A percentile compares a stretch with the other conserved stretches of the same genome.
phyloP scores from a whole-genome alignment of 2,329 filamentous ascomycete genomes.

The Calonectria pauciramosa region DNA sequence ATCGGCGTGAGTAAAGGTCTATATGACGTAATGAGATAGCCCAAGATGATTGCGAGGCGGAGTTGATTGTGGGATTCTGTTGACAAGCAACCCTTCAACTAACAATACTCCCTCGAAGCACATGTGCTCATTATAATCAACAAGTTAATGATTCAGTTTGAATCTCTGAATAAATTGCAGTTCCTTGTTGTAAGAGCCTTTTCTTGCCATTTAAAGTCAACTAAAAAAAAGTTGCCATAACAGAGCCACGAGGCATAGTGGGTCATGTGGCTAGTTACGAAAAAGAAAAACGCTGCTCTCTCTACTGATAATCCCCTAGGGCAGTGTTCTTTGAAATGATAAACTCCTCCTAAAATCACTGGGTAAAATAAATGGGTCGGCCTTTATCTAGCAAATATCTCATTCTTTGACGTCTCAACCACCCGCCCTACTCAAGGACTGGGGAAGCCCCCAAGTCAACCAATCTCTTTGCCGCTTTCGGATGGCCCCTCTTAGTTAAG shows the following conservation, averaged over 20 bases:
- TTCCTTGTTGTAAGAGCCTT: no score
- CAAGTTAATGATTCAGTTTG: no score
- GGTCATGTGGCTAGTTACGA: no score
- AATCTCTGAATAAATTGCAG: no score
- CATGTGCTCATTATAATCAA: neutral
- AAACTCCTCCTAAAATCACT: neutral
- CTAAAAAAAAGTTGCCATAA: no score
- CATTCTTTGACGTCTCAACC: neutral
- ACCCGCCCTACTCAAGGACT: neutral
- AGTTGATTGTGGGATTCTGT: neutral
- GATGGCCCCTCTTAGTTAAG: constrained; percentile 3
- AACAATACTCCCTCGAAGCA: neutral
- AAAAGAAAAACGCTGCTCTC: neutral
- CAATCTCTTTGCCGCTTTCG: constrained; percentile 21
- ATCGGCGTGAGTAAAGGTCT: neutral
- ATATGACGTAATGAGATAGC: neutral
- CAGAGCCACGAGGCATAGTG: no score
- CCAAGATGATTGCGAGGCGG: no score
- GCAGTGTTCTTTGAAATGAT: neutral
- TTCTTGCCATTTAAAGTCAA: no score
- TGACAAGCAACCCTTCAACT: neutral
- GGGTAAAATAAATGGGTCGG: neutral
- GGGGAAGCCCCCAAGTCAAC: neutral
- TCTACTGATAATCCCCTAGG: neutral
- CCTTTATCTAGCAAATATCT: neutral